Evolutionary conservation across 2,329 filamentous ascomycete genomes (phyloP).

Genomic region (Ophiocordyceps unilateralis): DNA sequence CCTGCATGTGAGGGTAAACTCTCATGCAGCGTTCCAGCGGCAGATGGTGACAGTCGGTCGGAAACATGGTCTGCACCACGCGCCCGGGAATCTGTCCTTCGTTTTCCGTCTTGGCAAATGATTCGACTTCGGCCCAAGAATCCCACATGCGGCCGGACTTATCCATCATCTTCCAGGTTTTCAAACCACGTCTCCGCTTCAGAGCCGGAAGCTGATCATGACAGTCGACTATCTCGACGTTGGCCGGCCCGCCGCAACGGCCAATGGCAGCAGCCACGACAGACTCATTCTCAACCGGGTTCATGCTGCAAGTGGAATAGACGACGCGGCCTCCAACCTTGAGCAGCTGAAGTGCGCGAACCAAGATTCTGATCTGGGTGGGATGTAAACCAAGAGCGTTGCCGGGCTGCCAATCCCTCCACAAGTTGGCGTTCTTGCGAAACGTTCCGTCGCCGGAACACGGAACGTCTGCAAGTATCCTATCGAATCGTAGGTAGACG

Average conservation of each 20-base stretch:
- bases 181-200: slow-evolving; percentile 61
- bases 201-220: slow-evolving; percentile 59
- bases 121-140: slow-evolving; percentile 66
- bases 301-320: slow-evolving; percentile 98
- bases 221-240: slow-evolving; percentile 74
- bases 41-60: slow-evolving; percentile 43
- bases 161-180: slow-evolving; percentile 81
- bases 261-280: slow-evolving; percentile 79
- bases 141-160: slow-evolving; percentile 65
- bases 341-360: slow-evolving; percentile 85
- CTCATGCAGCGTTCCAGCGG: slow-evolving; percentile 84
- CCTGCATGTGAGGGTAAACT: slow-evolving; percentile 86
- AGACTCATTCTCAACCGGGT: slow-evolving; percentile 92
- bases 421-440: slow-evolving; percentile 84
- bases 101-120: slow-evolving; percentile 43
- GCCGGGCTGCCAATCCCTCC: slow-evolving; percentile 85
- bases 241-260: slow-evolving; percentile 66
- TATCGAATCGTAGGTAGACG: slow-evolving; percentile 86
- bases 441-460: slow-evolving; percentile 91
- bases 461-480: slow-evolving; percentile 89
- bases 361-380: slow-evolving; percentile 78
- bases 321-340: slow-evolving; percentile 90
- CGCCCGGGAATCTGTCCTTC: slow-evolving; percentile 41
- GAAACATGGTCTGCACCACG: slow-evolving; percentile 72
- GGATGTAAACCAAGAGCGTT: slow-evolving; percentile 76